Base-by-base conservation (phyloP, 139 green algal species). In the Chlorella sp. region DNA sequence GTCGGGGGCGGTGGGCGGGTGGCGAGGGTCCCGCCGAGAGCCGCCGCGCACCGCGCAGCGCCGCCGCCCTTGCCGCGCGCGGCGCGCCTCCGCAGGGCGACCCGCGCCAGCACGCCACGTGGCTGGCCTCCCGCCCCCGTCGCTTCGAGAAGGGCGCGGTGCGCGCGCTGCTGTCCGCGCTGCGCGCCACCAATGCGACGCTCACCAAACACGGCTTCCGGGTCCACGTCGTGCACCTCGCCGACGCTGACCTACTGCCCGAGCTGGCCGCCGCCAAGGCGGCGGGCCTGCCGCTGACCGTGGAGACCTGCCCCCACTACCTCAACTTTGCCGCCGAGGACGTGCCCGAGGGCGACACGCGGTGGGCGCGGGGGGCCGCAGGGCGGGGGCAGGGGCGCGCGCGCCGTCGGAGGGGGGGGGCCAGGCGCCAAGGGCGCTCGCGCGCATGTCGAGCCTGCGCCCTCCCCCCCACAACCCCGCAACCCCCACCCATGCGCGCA, bases 231-330 rank as follows among this genome's bases (percentile, higher is more conserved):
- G 80, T 78, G 51, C 73, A 76, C 41, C 64, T 82, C 43, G 23
- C 63, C 36, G 68, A 85, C 55, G 63, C 70, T 8, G 76, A 77
- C 27, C 27, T 79, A 45, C 68, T 87, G 23, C 51, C 69, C 33
- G 40, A 67, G 38, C 63, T 90, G 41, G 53, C 53, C 2, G 51
- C 77, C 5, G 82, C 86, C 33, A 82, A 88, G 42, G 67, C 75
- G 8, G 68, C 73, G 66, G 89, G 90, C 5, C 82, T 95, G 51
- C 86, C 91, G 1, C 40, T 99, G 1, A 92, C 84, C 11, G 90
- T 93, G 21, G 95, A 99, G 86, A 97, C 93, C 1, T 97, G 88
- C 66, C 83, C 96, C 0, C 95, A 99, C 87, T 97, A 98, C 86
- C 87, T 99, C 23, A 84, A 68, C n/a, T 99, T 98, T 82, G 65